Conservation (phyloP, 768 basidiomycete genomes). For the Sistotremastrum suecicum region DNA sequence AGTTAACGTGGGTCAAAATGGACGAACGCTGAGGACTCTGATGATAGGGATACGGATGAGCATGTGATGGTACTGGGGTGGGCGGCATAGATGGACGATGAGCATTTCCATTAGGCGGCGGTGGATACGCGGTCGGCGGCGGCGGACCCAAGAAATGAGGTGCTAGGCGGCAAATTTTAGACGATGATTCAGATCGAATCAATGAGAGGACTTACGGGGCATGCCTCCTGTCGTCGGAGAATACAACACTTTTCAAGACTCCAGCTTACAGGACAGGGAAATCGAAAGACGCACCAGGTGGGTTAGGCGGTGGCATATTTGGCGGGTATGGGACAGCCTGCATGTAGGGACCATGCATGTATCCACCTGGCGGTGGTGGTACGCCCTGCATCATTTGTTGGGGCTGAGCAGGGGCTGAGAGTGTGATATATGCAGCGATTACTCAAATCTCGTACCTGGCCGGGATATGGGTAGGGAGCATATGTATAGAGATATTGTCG, state of each 20-base stretch:
- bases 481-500: constrained; percentile 54
- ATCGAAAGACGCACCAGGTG: constrained; percentile 23
- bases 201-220: constrained; percentile 48
- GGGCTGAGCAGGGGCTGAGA: constrained; percentile 3
- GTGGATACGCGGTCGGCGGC: constrained; percentile 63
- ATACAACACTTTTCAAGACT: constrained; percentile 53
- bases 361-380: constrained; percentile 70
- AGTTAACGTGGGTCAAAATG: constrained; percentile 10
- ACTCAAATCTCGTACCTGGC: constrained; percentile 35
- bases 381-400: constrained; percentile 81
- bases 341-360: constrained; percentile 73
- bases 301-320: constrained; percentile 61
- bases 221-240: constrained; percentile 75
- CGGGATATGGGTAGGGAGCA: constrained; percentile 63
- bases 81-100: constrained; percentile 86
- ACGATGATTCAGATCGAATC: not conserved
- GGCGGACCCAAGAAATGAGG: constrained; percentile 70
- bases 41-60: constrained; percentile 70
- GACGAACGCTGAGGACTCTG: constrained; percentile 75
- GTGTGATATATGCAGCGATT: not conserved
- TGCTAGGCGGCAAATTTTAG: constrained; percentile 21
- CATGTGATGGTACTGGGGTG: constrained; percentile 75
- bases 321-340: constrained; percentile 77
- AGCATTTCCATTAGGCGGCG: constrained; percentile 63
- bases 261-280: constrained; percentile 1